Percentiles rank a stretch among this genome's conserved stretches.
phyloP scores from a whole-genome alignment of 2,329 filamentous ascomycete species.

The Penicillium digitatum region DNA sequence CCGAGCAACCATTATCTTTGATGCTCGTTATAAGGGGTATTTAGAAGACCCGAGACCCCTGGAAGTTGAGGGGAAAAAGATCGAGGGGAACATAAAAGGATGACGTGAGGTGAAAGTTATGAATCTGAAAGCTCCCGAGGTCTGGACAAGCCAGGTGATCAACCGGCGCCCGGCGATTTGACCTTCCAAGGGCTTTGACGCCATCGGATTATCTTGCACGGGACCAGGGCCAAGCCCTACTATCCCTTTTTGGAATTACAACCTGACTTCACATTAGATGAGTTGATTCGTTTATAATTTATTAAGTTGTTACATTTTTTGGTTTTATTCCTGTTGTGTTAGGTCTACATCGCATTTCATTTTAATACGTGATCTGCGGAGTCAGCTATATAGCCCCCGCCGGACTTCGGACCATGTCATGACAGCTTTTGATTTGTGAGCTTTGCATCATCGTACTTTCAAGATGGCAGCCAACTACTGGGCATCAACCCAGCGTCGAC shows the following conservation, averaged over 20 bases:
- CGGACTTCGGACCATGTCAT: slow-evolving; percentile 10
- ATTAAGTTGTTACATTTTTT: not conserved
- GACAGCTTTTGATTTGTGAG: slow-evolving; percentile 1
- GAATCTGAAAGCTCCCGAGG: slow-evolving; percentile 1
- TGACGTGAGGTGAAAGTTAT: slow-evolving; percentile 4
- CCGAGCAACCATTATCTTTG: slow-evolving; percentile 42
- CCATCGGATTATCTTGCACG: slow-evolving; percentile 28
- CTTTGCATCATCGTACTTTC: slow-evolving; percentile 1
- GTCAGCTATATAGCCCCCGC: slow-evolving; percentile 1
- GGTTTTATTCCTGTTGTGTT: not conserved
- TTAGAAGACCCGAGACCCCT: not conserved
- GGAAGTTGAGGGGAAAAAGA: not conserved
- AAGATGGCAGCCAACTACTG: slow-evolving; percentile 92
- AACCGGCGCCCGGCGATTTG: slow-evolving; percentile 36
- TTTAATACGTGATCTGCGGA: slow-evolving; percentile 11
- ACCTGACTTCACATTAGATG: slow-evolving; percentile 3
- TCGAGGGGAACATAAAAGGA: slow-evolving; percentile 28
- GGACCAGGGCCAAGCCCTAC: slow-evolving; percentile 32
- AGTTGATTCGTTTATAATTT: not conserved
- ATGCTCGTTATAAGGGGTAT: not conserved
- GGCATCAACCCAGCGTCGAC: slow-evolving; percentile 84
- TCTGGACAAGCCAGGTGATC: slow-evolving; percentile 23
- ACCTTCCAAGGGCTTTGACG: slow-evolving; percentile 21
- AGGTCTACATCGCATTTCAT: not conserved
- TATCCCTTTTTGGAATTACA: slow-evolving; percentile 28